A percentile compares a stretch with the other conserved stretches of the same genome.
phyloP scores from a whole-genome alignment of 208 protist genomes.

The Willaertia magna region DNA sequence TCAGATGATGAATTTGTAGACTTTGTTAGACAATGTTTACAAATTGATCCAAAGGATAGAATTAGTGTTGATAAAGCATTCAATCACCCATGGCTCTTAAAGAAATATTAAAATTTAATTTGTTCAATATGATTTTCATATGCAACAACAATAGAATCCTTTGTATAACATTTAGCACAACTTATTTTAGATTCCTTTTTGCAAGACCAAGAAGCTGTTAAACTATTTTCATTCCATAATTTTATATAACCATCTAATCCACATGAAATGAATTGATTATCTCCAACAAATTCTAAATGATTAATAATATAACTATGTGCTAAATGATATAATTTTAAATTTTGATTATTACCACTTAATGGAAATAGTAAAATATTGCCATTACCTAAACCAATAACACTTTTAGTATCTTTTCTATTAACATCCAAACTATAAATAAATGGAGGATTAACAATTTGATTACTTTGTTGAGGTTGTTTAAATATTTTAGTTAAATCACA shows the following conservation, averaged over 20 bases:
- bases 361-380: not conserved
- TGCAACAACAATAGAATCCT: not conserved
- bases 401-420: not conserved
- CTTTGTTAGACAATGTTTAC: conserved; percentile 67
- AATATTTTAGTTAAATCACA: not conserved
- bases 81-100: conserved; percentile 60
- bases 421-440: not conserved
- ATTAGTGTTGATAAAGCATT: conserved; percentile 57
- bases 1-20: conserved; percentile 54
- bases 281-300: not conserved
- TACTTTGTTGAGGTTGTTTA: not conserved
- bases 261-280: not conserved
- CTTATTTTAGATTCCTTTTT: not conserved
- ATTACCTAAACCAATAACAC: not conserved
- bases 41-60: conserved; percentile 59
- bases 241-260: not conserved
- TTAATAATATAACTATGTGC: not conserved
- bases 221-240: not conserved
- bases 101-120: conserved; percentile 25
- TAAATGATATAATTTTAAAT: not conserved
- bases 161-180: not conserved
- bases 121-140: not conserved
- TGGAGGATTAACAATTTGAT: not conserved
- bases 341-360: not conserved
- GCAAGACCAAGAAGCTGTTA: not conserved